Base-by-base conservation (phyloP, 352 stramenopile species). In the Globisporangium ultimum region DNA sequence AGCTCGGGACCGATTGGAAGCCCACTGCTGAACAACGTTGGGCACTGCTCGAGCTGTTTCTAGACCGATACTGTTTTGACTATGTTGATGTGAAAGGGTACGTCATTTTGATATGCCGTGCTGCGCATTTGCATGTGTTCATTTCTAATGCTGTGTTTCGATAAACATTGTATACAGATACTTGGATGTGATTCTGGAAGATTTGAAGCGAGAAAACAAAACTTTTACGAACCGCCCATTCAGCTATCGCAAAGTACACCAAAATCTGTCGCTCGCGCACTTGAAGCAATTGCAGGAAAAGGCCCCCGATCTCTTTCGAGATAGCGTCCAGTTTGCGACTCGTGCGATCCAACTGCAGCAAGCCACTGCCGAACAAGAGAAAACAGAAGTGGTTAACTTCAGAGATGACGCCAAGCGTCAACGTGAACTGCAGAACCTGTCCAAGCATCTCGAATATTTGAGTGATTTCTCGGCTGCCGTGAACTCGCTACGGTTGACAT, bases 121-220 rank as follows among this genome's bases (percentile, higher is more conserved):
- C 17, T 3, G 24, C n/a, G 24, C 24, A 32, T 32, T 32, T 32
- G 24, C 24, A 32, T 32, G 38, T 43, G 38, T 43, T 13, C 10
- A 43, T 43, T 17, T 32, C 10, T 55, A 15, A 14, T 32, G 49
- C n/a, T 50, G 46, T 18, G 38, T 20, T 52, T 55, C 24, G 24
- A n/a, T n/a, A 32, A 32, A 32, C 24, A 32, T 32, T 2, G 24
- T 32, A 2, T 48, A 14, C 24, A 46, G 62, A 20, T 69, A 61
- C 54, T 9, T 71, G 22, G 71, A 77, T 38, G 20, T 80, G 24
- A 70, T 84, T n/a, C 40, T 80, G 22, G 66, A 74, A 60, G 75
- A 84, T 56, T 40, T 82, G 15, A 61, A 53, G 14, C 38, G 38
- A 11, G 38, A 43, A 8, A 13, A 8, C 38, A 13, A 17, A 43